Conservation (phyloP, 495 filamentous ascomycete genomes). For the Neurospora sp. region DNA sequence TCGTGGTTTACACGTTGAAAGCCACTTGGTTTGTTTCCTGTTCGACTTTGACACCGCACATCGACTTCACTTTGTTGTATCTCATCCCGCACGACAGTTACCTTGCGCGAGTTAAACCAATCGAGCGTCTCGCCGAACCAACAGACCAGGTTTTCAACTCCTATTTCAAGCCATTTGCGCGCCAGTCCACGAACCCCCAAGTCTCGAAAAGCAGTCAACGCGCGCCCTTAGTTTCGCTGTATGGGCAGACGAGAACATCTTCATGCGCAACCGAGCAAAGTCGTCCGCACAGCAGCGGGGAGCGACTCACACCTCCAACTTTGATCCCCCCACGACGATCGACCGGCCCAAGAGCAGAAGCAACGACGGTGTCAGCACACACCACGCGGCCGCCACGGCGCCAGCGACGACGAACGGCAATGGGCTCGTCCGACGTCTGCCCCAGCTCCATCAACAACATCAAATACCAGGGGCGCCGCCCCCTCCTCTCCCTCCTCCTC, state of each 20-base stretch:
- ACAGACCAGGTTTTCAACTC: neutral
- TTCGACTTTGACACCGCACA: neutral
- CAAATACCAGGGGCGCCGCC: neutral
- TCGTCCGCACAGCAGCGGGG: conserved; percentile 19
- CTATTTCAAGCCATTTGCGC: neutral
- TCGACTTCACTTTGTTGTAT: neutral
- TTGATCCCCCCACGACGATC: neutral
- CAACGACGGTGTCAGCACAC: neutral
- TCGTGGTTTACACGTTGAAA: neutral
- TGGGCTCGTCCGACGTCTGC: neutral
- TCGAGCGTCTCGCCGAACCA: neutral
- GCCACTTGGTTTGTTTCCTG: neutral
- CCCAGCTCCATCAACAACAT: neutral
- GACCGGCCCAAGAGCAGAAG: neutral
- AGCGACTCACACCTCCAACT: conserved; percentile 4
- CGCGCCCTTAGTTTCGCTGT: conserved; percentile 1
- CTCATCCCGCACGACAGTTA: neutral
- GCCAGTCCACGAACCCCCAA: neutral
- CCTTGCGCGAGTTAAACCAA: neutral
- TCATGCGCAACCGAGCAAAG: conserved; percentile 23
- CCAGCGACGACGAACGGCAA: neutral
- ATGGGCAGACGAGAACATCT: conserved; percentile 16
- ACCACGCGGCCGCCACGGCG: neutral
- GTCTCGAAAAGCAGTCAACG: neutral
- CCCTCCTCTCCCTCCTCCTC: neutral